Percentiles rank a stretch among this genome's conserved stretches.
These are phyloP conservation scores for Wickerhamomyces rabaulensis DNA, from an alignment of 805 yeast species.

Conservation along the genomic window DNA sequence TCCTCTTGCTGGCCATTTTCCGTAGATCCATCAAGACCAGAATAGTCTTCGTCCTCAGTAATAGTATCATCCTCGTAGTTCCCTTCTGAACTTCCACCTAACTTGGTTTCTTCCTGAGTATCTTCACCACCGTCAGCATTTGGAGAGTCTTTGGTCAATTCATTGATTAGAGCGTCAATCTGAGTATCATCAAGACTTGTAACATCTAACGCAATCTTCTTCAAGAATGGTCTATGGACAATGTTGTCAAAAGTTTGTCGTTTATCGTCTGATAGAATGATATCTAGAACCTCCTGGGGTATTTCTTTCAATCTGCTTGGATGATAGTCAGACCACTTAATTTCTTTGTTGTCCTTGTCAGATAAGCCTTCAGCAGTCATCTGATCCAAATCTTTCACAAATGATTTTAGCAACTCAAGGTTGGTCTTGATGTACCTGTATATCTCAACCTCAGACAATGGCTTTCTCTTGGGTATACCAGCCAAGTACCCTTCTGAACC, in stretches of 20 bases:
- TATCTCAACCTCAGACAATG: neutral
- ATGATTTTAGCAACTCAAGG: neutral
- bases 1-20: too few species aligned
- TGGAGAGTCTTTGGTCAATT: neutral
- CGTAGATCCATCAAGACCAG: too few species aligned
- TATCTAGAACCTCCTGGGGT: slow-evolving; percentile 7
- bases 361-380: slow-evolving; percentile 2
- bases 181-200: neutral
- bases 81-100: too few species aligned
- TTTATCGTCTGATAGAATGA: slow-evolving; percentile 2
- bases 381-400: neutral
- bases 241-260: slow-evolving; percentile 3
- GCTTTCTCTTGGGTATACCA: neutral
- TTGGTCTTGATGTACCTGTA: neutral
- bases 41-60: too few species aligned
- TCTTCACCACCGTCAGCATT: neutral
- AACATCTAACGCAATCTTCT: slow-evolving; percentile 4
- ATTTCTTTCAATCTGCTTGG: slow-evolving; percentile 3
- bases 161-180: neutral
- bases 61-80: too few species aligned
- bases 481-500: neutral
- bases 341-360: slow-evolving; percentile 2
- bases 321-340: slow-evolving; percentile 1
- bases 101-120: neutral
- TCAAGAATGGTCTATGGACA: slow-evolving; percentile 2